A percentile compares a stretch with the other conserved stretches of the same genome.
Conservation (phyloP, 208 protist genomes). For the Leishmania aethiopica region DNA sequence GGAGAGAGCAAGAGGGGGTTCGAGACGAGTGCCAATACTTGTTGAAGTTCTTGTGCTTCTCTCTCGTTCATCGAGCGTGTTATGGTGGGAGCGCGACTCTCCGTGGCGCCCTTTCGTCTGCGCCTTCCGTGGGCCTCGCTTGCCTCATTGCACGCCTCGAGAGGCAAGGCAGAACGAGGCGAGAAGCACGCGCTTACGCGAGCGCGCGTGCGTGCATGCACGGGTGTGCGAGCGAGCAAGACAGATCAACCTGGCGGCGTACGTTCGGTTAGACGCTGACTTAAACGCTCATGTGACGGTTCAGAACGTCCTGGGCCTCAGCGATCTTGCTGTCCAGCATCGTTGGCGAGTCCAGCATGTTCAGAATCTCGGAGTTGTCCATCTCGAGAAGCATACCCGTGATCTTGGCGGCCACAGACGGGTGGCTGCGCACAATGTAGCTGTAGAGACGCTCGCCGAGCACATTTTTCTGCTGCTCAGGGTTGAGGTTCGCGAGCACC, state of each 20-base stretch:
- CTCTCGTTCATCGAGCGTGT: background rate
- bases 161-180: background rate
- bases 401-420: constrained; percentile 96
- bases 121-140: background rate
- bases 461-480: constrained; percentile 94
- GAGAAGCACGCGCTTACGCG: background rate
- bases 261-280: background rate
- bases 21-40: background rate
- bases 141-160: background rate
- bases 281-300: constrained; percentile 87
- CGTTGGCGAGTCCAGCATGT: constrained; percentile 93
- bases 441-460: constrained; percentile 97
- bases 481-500: constrained; percentile 66
- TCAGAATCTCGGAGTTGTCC: constrained; percentile 95
- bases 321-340: constrained; percentile 95
- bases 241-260: background rate
- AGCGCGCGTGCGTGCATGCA: background rate
- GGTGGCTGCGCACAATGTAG: constrained; percentile 92
- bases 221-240: constrained; percentile 2
- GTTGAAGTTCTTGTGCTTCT: background rate
- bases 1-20: no score
- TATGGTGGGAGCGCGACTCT: background rate
- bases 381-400: constrained; percentile 99
- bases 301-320: constrained; percentile 96
- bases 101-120: background rate